Conservation (phyloP, 2,329 filamentous ascomycete species). For the Cercospora citrullina region DNA sequence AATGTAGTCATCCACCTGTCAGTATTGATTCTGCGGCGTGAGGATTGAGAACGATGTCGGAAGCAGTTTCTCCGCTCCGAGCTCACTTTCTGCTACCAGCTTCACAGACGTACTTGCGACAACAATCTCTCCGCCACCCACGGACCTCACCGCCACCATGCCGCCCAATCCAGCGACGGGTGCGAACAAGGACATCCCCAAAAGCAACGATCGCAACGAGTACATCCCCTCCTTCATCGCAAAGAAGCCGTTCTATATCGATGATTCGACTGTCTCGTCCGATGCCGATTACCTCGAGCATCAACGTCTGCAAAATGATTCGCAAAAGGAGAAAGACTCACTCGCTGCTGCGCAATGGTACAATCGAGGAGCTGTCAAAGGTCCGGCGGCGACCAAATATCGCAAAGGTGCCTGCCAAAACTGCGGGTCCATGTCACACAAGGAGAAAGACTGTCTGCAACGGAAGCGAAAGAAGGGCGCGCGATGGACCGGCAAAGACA, state of each 20-base stretch:
- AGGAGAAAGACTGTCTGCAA: constrained; percentile 88
- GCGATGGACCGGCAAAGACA: constrained; percentile 88
- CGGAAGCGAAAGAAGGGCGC: constrained; percentile 86
- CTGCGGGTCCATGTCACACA: constrained; percentile 95
- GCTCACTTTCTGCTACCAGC: neutral
- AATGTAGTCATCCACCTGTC: constrained; percentile 8
- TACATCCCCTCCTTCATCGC: constrained; percentile 99
- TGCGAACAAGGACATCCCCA: constrained; percentile 64
- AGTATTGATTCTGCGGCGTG: constrained; percentile 10
- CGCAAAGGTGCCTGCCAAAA: constrained; percentile 98
- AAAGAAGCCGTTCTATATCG: constrained; percentile 94
- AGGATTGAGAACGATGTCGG: constrained; percentile 6
- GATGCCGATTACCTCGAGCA: constrained; percentile 91
- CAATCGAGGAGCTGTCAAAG: constrained; percentile 74
- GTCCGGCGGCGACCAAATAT: constrained; percentile 90
- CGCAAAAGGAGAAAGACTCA: constrained; percentile 57
- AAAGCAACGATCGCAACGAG: constrained; percentile 85
- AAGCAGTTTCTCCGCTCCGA: neutral
- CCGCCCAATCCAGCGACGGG: constrained; percentile 54
- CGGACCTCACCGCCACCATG: constrained; percentile 20
- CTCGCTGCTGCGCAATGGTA: constrained; percentile 80
- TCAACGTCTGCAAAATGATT: constrained; percentile 73
- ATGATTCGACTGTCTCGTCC: constrained; percentile 65
- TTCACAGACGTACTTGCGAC: constrained; percentile 1
- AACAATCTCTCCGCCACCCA: neutral